phyloP scores from a whole-genome alignment of 2,329 filamentous ascomycete genomes.

The Ramichloridium luteum region DNA sequence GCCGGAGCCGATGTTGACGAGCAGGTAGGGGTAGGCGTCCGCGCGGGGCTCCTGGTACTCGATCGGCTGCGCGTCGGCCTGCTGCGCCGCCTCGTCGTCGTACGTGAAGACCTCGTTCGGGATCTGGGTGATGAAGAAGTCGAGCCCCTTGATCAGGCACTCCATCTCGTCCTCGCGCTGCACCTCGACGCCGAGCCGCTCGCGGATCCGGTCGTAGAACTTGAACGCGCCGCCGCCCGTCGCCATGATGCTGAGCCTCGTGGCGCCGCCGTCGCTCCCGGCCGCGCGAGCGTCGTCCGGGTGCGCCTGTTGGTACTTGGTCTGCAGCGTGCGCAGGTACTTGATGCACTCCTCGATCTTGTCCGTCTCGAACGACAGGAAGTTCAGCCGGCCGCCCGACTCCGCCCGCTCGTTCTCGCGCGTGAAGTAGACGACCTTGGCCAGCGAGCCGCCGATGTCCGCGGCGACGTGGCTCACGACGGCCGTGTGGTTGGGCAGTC shows the following conservation, averaged over 20 bases:
- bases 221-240: constrained; percentile 95
- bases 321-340: constrained; percentile 76
- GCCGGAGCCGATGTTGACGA: constrained; percentile 96
- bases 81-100: constrained; percentile 56
- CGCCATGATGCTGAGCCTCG: constrained; percentile 78
- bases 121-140: constrained; percentile 98
- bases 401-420: constrained; percentile 52
- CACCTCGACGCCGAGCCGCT: constrained; percentile 75
- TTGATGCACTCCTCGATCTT: constrained; percentile 85
- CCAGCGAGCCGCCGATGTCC: constrained; percentile 93
- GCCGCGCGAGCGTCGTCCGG: constrained; percentile 31
- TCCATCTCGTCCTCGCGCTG: constrained; percentile 96
- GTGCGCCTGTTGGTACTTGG: constrained; percentile 65
- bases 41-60: constrained; percentile 64
- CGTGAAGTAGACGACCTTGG: constrained; percentile 95
- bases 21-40: constrained; percentile 91
- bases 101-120: constrained; percentile 96
- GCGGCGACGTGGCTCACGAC: constrained; percentile 95
- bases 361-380: constrained; percentile 92
- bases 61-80: constrained; percentile 68
- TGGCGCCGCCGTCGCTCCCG: constrained; percentile 12
- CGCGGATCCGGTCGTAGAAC: constrained; percentile 82
- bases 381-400: constrained; percentile 82
- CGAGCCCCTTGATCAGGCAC: constrained; percentile 82
- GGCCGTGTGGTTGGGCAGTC: constrained; percentile 88